These are phyloP conservation scores for Taiozyma sp. DNA, from an alignment of 1,139 yeast species.

Conservation along the genomic window DNA sequence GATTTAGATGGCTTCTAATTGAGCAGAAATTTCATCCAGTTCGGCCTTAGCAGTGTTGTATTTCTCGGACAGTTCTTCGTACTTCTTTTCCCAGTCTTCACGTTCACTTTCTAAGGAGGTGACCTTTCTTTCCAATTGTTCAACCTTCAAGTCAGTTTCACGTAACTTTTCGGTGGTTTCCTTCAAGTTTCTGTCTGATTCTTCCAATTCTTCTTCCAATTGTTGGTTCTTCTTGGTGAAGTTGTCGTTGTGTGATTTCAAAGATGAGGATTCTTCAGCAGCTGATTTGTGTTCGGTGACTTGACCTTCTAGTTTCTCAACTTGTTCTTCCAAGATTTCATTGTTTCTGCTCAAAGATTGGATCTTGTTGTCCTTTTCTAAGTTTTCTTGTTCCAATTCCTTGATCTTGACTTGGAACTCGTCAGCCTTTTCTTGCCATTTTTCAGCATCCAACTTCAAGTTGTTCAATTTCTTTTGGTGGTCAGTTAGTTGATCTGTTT, in stretches of 20 bases:
- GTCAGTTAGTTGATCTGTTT: background rate
- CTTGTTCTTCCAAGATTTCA: constrained; percentile 83
- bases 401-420: constrained; percentile 77
- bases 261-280: constrained; percentile 89
- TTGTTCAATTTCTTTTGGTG: constrained; percentile 70
- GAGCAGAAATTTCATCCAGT: constrained; percentile 86
- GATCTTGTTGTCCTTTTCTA: constrained; percentile 93
- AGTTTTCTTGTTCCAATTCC: constrained; percentile 84
- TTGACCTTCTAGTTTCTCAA: constrained; percentile 81
- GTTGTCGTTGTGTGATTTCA: constrained; percentile 85
- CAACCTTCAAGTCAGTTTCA: constrained; percentile 94
- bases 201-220: constrained; percentile 92
- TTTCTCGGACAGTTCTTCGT: constrained; percentile 81
- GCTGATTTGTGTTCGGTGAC: constrained; percentile 78
- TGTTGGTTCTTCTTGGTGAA: constrained; percentile 88
- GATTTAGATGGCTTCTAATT: constrained; percentile 78
- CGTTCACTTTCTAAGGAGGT: constrained; percentile 88
- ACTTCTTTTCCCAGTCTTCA: constrained; percentile 88
- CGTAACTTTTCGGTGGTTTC: constrained; percentile 93
- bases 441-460: constrained; percentile 91
- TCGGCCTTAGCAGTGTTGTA: constrained; percentile 82
- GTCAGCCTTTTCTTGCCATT: constrained; percentile 96
- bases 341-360: constrained; percentile 91
- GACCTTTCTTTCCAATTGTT: constrained; percentile 94
- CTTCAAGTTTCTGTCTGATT: constrained; percentile 85